phyloP scores from a whole-genome alignment of 306 rosid genomes.

The Crotalaria pallida region DNA sequence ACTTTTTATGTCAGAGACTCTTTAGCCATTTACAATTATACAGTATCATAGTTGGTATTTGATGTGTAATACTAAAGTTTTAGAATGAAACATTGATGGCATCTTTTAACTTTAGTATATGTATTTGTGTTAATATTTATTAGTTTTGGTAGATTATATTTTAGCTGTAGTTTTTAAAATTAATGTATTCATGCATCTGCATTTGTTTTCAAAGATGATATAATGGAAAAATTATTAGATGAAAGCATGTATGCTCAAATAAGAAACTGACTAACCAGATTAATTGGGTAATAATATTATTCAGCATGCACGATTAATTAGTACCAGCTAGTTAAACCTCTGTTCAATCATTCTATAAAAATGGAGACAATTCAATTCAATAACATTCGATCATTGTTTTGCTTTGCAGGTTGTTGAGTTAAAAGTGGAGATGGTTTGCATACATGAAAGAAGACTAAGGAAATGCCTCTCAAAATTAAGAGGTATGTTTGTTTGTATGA shows the following conservation, averaged over 20 bases:
- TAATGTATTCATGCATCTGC: background rate
- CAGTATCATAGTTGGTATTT: background rate
- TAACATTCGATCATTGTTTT: conserved; percentile 8
- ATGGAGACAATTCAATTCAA: background rate
- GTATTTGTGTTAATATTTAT: background rate
- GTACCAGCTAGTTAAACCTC: background rate
- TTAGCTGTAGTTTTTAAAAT: too few species aligned
- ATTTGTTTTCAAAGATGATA: background rate
- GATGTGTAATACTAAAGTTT: too few species aligned
- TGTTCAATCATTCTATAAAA: background rate
- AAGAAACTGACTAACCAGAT: background rate
- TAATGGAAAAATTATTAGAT: background rate
- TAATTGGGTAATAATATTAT: background rate
- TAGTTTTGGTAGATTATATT: too few species aligned
- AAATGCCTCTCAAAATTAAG: conserved; percentile 71
- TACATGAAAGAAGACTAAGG: conserved; percentile 82
- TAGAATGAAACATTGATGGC: too few species aligned
- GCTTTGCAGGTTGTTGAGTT: conserved; percentile 65
- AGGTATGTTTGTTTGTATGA: conserved; percentile 37
- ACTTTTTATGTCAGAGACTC: background rate
- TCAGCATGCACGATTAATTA: background rate
- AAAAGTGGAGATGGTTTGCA: conserved; percentile 91
- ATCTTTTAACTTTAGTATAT: too few species aligned
- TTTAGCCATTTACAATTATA: background rate
- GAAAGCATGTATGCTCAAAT: background rate